These are phyloP conservation scores for Calonectria pseudoturangicola DNA, from an alignment of 2,329 filamentous ascomycete species.

Conservation along the genomic window DNA sequence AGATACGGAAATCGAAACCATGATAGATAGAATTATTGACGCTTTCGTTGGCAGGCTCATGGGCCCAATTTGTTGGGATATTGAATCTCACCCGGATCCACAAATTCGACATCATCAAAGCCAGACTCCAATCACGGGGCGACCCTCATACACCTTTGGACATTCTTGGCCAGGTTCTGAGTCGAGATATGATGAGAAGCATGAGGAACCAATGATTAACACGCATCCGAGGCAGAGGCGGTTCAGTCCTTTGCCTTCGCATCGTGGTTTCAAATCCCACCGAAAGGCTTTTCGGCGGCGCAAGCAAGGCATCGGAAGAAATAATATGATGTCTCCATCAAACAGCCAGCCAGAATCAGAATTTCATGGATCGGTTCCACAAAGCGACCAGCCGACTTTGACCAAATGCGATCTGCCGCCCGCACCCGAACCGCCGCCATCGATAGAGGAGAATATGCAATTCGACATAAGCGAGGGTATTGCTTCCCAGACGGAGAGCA, in stretches of 20 bases:
- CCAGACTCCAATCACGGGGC: too few relatives aligned
- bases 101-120: too few relatives aligned
- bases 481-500: not conserved
- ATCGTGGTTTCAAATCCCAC: not conserved
- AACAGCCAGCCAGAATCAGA: not conserved
- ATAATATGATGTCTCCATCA: not conserved
- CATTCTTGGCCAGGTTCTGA: not conserved
- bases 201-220: not conserved
- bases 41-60: not conserved
- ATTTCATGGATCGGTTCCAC: not conserved
- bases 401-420: not conserved
- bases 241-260: not conserved
- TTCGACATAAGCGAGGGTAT: not conserved
- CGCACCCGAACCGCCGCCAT: not conserved
- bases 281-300: not conserved
- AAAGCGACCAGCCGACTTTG: not conserved
- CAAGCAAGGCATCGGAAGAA: not conserved
- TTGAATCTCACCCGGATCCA: not conserved
- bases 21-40: not conserved
- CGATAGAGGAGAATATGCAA: not conserved
- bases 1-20: not conserved
- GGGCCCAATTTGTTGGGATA: not conserved
- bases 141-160: not conserved
- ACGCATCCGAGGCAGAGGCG: not conserved
- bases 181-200: not conserved